Conservation (phyloP, 495 filamentous ascomycete genomes). For the Hypomontagnella monticulosa region DNA sequence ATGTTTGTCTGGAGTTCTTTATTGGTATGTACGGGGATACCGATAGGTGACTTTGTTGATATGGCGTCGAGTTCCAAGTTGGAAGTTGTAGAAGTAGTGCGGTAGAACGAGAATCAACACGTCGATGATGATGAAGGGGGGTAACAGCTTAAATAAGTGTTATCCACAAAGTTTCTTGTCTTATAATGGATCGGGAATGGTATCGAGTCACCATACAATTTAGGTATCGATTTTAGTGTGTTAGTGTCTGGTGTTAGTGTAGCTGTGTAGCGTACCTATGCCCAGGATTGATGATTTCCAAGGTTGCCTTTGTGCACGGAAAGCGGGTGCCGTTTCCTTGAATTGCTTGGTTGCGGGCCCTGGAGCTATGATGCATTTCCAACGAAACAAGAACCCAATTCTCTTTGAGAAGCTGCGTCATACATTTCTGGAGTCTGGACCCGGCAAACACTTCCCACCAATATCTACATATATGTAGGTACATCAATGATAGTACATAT, state of each 20-base stretch:
- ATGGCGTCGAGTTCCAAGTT: not conserved
- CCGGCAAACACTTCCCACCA: too few relatives aligned
- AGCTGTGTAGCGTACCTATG: not conserved
- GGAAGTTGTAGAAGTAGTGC: not conserved
- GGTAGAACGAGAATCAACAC: conserved; percentile 4
- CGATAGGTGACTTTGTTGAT: not conserved
- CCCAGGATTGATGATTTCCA: not conserved
- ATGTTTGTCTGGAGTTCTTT: not conserved
- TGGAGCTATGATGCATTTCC: conserved; percentile 39
- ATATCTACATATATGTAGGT: too few relatives aligned
- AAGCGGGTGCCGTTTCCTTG: conserved; percentile 39
- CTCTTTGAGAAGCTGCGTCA: conserved; percentile 35
- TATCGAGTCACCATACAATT: conserved; percentile 16
- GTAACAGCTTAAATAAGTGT: conserved; percentile 34
- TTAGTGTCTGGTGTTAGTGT: not conserved
- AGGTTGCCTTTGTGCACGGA: conserved; percentile 32
- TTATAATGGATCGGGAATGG: conserved; percentile 16
- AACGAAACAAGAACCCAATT: conserved; percentile 42
- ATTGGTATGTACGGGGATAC: not conserved
- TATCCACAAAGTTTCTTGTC: conserved; percentile 16
- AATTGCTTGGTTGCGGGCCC: conserved; percentile 28
- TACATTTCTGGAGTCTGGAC: conserved; percentile 26
- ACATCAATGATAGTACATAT: too few relatives aligned
- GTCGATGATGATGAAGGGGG: conserved; percentile 12
- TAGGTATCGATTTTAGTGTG: not conserved